A percentile compares a stretch with the other conserved stretches of the same genome.
Evolutionary conservation across 768 basidiomycete species (phyloP).

Genomic region (Boletellus emodensis): DNA sequence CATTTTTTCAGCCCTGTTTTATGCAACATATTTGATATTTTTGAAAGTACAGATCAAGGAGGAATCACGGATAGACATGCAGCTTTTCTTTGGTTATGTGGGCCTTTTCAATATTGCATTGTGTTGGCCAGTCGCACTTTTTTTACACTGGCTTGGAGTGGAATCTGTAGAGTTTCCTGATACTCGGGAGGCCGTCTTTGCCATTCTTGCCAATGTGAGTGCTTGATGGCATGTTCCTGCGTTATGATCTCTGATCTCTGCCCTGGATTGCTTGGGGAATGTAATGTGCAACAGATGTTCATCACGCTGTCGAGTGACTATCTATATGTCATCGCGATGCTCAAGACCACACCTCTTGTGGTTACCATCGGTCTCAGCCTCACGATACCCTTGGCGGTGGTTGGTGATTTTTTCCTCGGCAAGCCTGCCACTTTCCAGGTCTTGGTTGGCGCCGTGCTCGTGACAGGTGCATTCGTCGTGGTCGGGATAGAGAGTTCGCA

Average conservation of each 20-base stretch:
- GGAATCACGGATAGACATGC: constrained; percentile 87
- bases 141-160: constrained; percentile 68
- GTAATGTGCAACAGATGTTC: constrained; percentile 52
- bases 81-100: constrained; percentile 92
- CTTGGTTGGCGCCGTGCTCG: constrained; percentile 70
- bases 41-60: constrained; percentile 82
- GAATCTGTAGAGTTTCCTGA: constrained; percentile 75
- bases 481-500: constrained; percentile 57
- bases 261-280: background rate
- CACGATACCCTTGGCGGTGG: constrained; percentile 88
- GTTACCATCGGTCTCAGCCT: constrained; percentile 90
- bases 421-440: constrained; percentile 56
- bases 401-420: constrained; percentile 71
- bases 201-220: constrained; percentile 55
- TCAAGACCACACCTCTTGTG: constrained; percentile 93
- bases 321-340: constrained; percentile 84
- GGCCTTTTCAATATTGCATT: constrained; percentile 78
- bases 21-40: constrained; percentile 83
- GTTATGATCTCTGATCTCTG: background rate
- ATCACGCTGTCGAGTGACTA: constrained; percentile 86
- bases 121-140: constrained; percentile 72
- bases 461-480: constrained; percentile 71
- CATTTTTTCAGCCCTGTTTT: constrained; percentile 81
- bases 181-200: constrained; percentile 43
- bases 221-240: background rate